These are phyloP conservation scores for Astrothelium subdiscretum DNA, from an alignment of 495 filamentous ascomycete genomes.

Conservation along the genomic window DNA sequence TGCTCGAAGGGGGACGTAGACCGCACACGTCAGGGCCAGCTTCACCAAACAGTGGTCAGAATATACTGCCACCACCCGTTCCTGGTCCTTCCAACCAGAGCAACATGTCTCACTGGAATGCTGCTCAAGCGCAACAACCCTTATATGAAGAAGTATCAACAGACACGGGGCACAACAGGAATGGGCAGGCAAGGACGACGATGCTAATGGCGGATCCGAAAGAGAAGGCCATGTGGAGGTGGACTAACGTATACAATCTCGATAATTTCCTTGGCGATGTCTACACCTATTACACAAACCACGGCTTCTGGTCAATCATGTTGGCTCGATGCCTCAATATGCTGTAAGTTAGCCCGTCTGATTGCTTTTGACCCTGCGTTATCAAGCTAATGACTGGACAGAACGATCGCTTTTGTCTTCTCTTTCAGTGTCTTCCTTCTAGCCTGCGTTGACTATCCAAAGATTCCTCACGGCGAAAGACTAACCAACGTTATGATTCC, in stretches of 20 bases:
- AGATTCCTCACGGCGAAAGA: conserved; percentile 60
- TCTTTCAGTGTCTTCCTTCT: conserved; percentile 74
- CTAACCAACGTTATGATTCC: conserved; percentile 68
- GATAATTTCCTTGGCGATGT: conserved; percentile 86
- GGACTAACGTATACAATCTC: conserved; percentile 85
- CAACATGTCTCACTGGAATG: conserved; percentile 54
- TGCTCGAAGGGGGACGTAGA: conserved; percentile 53
- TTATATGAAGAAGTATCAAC: conserved; percentile 39
- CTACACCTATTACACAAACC: conserved; percentile 76
- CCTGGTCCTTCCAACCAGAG: conserved; percentile 42
- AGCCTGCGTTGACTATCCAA: conserved; percentile 74
- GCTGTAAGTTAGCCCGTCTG: conserved; percentile 43
- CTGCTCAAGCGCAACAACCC: conserved; percentile 48
- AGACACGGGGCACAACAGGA: neutral
- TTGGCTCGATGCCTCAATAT: conserved; percentile 58
- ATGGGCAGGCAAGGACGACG: conserved; percentile 1
- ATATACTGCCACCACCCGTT: conserved; percentile 27
- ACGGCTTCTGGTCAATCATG: conserved; percentile 84
- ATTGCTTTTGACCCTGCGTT: neutral
- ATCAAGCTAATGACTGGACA: conserved; percentile 16
- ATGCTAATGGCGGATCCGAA: conserved; percentile 42
- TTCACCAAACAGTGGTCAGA: neutral
- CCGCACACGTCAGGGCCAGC: neutral
- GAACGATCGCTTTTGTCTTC: conserved; percentile 67
- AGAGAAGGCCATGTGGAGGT: conserved; percentile 86